Evolutionary conservation across 2,329 filamentous ascomycete genomes (phyloP).

Genomic region (Fusarium sororula): DNA sequence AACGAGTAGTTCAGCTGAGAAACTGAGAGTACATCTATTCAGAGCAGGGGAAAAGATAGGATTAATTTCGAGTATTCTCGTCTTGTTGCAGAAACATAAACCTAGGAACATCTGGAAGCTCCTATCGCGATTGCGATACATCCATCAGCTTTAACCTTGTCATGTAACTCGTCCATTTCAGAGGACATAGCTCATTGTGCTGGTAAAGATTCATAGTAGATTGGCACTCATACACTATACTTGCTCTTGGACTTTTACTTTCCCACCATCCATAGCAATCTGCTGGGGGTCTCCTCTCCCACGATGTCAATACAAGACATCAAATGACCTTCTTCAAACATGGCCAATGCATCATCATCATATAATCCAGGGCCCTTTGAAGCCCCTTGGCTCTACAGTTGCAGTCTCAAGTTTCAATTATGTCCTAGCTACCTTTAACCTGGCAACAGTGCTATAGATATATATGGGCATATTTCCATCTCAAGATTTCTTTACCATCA

Average conservation of each 20-base stretch:
- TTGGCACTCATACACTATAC: not conserved
- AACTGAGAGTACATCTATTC: not conserved
- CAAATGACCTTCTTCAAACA: too few relatives aligned
- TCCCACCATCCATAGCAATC: not conserved
- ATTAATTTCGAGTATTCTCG: not conserved
- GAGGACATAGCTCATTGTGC: not conserved
- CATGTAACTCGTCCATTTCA: not conserved
- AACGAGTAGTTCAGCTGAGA: not conserved
- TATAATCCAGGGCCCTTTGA: not conserved
- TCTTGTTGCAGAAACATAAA: too few relatives aligned
- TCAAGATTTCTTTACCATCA: not conserved
- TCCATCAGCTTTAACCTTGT: not conserved
- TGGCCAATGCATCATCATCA: not conserved
- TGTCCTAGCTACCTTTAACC: not conserved
- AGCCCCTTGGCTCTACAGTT: not conserved
- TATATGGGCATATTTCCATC: too few relatives aligned
- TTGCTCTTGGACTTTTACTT: not conserved
- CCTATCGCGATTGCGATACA: not conserved
- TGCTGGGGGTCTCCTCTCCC: not conserved
- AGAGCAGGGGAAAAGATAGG: not conserved
- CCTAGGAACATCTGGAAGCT: not conserved
- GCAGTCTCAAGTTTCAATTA: not conserved
- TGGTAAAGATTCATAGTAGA: too few relatives aligned
- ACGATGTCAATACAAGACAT: not conserved
- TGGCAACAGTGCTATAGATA: not conserved